phyloP scores from a whole-genome alignment of 768 basidiomycete species.

The Crassisporium funariophilum region DNA sequence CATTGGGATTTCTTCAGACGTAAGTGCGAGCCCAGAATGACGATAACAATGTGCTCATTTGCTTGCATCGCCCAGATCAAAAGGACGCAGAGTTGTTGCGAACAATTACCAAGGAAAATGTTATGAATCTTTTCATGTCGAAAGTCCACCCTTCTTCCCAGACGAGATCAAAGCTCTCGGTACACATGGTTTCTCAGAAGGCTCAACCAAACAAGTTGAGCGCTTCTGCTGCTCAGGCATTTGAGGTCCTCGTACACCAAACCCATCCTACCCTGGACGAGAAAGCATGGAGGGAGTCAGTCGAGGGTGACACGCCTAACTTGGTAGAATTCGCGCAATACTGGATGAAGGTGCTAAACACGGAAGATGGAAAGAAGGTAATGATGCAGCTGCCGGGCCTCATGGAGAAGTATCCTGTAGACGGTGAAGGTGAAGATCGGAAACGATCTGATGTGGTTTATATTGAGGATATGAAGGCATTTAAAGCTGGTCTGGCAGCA shows the following conservation, averaged over 20 bases:
- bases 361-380: conserved; percentile 45
- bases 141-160: conserved; percentile 70
- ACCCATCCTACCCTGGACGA: conserved; percentile 52
- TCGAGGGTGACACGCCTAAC: conserved; percentile 60
- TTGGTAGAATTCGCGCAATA: conserved; percentile 63
- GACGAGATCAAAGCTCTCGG: conserved; percentile 79
- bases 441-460: conserved; percentile 52
- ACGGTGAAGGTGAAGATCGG: conserved; percentile 50
- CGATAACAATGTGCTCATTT: conserved; percentile 8
- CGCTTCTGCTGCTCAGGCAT: conserved; percentile 59
- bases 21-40: conserved; percentile 39
- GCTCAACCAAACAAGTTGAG: conserved; percentile 64
- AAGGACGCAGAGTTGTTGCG: conserved; percentile 71
- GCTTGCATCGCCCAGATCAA: conserved; percentile 48
- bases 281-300: conserved; percentile 49
- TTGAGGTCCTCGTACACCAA: conserved; percentile 53
- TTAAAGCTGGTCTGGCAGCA: conserved; percentile 60
- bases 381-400: conserved; percentile 59
- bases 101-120: conserved; percentile 71
- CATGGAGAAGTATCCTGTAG: conserved; percentile 55
- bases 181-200: conserved; percentile 78
- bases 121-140: conserved; percentile 68
- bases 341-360: conserved; percentile 53
- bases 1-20: conserved; percentile 87
- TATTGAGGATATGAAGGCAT: conserved; percentile 65